These are phyloP conservation scores for Leucosporidium scottii DNA, from an alignment of 768 basidiomycete species.

Conservation along the genomic window DNA sequence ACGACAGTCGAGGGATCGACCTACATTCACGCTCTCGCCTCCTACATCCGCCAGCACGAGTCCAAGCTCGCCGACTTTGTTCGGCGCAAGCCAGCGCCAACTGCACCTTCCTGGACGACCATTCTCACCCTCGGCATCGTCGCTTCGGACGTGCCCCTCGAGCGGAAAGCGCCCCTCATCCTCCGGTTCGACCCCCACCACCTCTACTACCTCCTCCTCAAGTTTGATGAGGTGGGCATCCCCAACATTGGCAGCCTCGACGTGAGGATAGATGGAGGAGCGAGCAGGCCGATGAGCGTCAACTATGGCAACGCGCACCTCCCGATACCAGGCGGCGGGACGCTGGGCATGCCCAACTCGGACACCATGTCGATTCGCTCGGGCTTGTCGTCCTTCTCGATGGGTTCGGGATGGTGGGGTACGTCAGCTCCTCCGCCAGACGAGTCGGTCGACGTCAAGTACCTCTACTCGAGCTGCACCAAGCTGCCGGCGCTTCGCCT, in stretches of 20 bases:
- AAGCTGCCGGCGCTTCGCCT: conserved; percentile 67
- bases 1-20: neutral
- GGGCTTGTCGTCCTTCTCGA: conserved; percentile 60
- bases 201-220: conserved; percentile 79
- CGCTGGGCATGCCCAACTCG: conserved; percentile 11
- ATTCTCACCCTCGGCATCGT: conserved; percentile 30
- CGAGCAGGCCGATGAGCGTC: conserved; percentile 64
- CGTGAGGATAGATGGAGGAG: conserved; percentile 62
- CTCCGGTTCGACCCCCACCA: conserved; percentile 71
- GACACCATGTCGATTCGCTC: conserved; percentile 11
- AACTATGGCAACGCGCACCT: conserved; percentile 49
- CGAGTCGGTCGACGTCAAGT: conserved; percentile 66
- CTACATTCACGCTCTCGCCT: conserved; percentile 11
- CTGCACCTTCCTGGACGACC: conserved; percentile 23
- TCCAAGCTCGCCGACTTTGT: conserved; percentile 8
- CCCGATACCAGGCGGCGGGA: neutral
- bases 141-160: conserved; percentile 9
- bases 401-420: conserved; percentile 70
- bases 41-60: conserved; percentile 2
- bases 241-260: conserved; percentile 69
- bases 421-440: conserved; percentile 23
- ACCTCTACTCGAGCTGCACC: conserved; percentile 81
- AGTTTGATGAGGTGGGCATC: conserved; percentile 71
- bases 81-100: neutral
- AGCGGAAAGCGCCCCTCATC: conserved; percentile 48